These are phyloP conservation scores for Cladosporium cucumerinum DNA, from an alignment of 2,329 filamentous ascomycete species.

Conservation along the genomic window DNA sequence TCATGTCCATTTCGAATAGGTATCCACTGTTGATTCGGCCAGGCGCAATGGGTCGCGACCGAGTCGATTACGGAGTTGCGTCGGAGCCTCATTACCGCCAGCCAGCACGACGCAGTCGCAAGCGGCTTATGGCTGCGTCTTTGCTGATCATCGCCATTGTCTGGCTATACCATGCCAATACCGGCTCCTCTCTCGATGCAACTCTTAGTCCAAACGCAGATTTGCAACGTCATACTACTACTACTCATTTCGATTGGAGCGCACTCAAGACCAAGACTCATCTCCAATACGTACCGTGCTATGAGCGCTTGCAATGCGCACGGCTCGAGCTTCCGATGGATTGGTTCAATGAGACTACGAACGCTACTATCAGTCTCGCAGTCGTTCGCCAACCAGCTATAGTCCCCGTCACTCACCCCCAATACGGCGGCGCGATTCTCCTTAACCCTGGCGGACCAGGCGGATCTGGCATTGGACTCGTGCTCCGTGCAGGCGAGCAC, in stretches of 20 bases:
- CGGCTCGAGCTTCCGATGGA: constrained; percentile 47
- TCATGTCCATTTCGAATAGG: background rate
- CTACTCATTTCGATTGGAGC: constrained; percentile 16
- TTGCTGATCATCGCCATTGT: background rate
- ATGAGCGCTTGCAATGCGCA: constrained; percentile 41
- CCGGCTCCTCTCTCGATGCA: background rate
- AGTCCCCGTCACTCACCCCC: constrained; percentile 35
- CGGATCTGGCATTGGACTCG: constrained; percentile 36
- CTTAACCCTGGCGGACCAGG: constrained; percentile 43
- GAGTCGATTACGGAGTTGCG: background rate
- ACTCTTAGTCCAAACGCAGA: no score
- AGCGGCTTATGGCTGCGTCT: background rate
- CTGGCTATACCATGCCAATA: background rate
- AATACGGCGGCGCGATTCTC: constrained; percentile 40
- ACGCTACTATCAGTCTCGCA: constrained; percentile 38
- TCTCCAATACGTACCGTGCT: constrained; percentile 5
- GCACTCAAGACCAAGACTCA: background rate
- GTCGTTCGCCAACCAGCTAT: constrained; percentile 44
- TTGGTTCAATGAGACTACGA: constrained; percentile 33
- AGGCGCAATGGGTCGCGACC: background rate
- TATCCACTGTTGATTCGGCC: background rate
- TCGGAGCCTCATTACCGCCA: background rate
- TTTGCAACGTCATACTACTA: background rate
- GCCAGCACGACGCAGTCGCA: background rate
- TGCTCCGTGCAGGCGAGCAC: constrained; percentile 25